Conservation (phyloP, 257 asterid genomes). For the Solanum pimpinellifolium region DNA sequence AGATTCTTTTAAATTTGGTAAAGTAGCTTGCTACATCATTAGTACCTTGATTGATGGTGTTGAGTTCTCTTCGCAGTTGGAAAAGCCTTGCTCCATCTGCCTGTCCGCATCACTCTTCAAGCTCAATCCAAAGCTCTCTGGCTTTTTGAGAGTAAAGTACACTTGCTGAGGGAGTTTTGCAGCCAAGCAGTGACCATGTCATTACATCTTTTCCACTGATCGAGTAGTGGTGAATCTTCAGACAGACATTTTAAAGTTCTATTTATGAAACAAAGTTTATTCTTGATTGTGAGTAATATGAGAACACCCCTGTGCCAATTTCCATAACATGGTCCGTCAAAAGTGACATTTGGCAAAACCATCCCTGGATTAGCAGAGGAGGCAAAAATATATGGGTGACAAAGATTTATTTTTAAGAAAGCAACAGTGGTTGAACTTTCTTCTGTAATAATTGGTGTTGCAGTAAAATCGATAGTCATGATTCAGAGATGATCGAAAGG, state of each 20-base stretch:
- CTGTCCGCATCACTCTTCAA: not conserved
- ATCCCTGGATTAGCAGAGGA: not conserved
- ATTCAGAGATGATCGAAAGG: not conserved
- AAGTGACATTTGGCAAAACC: no score
- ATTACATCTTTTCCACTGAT: not conserved
- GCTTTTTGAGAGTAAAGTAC: not conserved
- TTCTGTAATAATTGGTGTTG: no score
- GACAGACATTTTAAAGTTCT: not conserved
- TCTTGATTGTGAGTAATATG: not conserved
- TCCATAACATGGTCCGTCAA: not conserved
- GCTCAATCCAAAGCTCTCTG: not conserved
- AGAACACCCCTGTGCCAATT: not conserved
- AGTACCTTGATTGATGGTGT: not conserved
- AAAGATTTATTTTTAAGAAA: not conserved
- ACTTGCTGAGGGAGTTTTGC: not conserved
- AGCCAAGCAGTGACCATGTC: not conserved
- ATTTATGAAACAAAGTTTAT: no score
- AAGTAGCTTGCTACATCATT: not conserved
- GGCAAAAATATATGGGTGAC: not conserved
- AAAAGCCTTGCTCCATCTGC: not conserved
- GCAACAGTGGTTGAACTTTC: not conserved
- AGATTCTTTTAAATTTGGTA: not conserved
- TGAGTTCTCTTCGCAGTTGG: not conserved
- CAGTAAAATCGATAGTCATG: not conserved
- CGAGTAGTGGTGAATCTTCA: not conserved